Evolutionary conservation across 306 rosid species (phyloP), one percentile per base, ranked within the genome.

Genomic region (Prunus mongolica): DNA sequence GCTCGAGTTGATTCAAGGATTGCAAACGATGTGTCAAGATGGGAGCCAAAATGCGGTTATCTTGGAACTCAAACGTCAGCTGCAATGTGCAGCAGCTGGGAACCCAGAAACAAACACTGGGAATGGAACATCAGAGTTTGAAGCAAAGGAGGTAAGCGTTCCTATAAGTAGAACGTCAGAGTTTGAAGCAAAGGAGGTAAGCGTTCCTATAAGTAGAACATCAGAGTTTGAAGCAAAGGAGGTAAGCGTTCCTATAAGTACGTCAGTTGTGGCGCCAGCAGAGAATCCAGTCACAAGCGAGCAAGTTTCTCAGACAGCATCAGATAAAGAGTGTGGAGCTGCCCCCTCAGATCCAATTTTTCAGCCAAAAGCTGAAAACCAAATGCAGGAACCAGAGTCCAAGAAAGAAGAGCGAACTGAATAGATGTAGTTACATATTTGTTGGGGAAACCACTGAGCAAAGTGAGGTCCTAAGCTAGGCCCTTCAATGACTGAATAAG

Each of bases 31-130:
- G 62, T 65, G 58, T 54, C 78, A 54, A 80, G 77, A 55, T 20
- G 52, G 47, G 63, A 62, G 18, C 66, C 84, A 79, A 61, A 76
- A 52, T 61, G 61, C 47, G 1, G 64, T 27, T 46, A 11, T 22
- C 16, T 34, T 34, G 1, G 82, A 68, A 20, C 30, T 61, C n/a
- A 80, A 76, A 32, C 20, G 38, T 67, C 79, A 76, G 79, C 49
- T 25, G 25, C 73, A 72, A 24, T 46, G 69, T 46, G 20, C 57
- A 34, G 20, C 70, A n/a, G 20, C 58, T 0, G 49, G n/a, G 38
- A 72, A 30, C 49, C 50, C 71, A 25, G 66, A 49, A 27, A 58
- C 41, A 61, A 67, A 51, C 55, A 71, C 68, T 34, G 75, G 16
- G 61, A 71, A 41, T 50, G 67, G 12, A 76, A 65, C 74, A 16